Evolutionary conservation across 2,329 filamentous ascomycete species (phyloP).

Genomic region (Aotearoamyces nothofagi): DNA sequence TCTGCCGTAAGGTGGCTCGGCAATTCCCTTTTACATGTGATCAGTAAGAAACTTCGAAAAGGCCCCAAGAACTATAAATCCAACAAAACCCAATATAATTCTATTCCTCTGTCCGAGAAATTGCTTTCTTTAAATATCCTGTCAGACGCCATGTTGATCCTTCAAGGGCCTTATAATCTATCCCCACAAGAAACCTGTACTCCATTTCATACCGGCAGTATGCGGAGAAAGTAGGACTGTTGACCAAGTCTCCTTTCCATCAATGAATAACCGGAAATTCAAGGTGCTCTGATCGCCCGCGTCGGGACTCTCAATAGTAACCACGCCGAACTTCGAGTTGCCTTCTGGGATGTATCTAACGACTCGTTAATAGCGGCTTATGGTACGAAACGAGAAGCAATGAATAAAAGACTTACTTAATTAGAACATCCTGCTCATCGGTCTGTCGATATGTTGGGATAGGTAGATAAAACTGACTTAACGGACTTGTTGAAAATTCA

Average conservation of each 20-base stretch:
- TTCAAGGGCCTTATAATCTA: too few relatives aligned
- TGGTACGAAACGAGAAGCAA: background rate
- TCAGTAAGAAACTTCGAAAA: too few relatives aligned
- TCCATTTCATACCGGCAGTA: too few relatives aligned
- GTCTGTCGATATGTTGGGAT: slow-evolving; percentile 69
- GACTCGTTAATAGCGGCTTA: too few relatives aligned
- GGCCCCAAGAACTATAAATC: too few relatives aligned
- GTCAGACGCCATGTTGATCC: too few relatives aligned
- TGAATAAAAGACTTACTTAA: slow-evolving; percentile 47
- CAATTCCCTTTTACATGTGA: too few relatives aligned
- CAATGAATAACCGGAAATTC: slow-evolving; percentile 68
- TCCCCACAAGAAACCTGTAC: too few relatives aligned
- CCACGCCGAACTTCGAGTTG: slow-evolving; percentile 74
- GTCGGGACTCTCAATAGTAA: slow-evolving; percentile 59
- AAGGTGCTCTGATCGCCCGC: slow-evolving; percentile 55
- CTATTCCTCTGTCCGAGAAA: too few relatives aligned
- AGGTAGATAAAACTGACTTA: slow-evolving; percentile 90
- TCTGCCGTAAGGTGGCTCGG: too few relatives aligned
- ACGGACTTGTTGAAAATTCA: slow-evolving; percentile 81
- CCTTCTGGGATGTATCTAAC: slow-evolving; percentile 64
- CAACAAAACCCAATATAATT: too few relatives aligned
- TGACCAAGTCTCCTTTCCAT: slow-evolving; percentile 68
- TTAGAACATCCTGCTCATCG: slow-evolving; percentile 66
- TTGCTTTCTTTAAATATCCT: too few relatives aligned
- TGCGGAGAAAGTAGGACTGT: slow-evolving; percentile 35